A percentile compares a stretch with the other conserved stretches of the same genome.
Conservation (phyloP, 345 rosid genomes). For the Eucalyptus erythrocorys region DNA sequence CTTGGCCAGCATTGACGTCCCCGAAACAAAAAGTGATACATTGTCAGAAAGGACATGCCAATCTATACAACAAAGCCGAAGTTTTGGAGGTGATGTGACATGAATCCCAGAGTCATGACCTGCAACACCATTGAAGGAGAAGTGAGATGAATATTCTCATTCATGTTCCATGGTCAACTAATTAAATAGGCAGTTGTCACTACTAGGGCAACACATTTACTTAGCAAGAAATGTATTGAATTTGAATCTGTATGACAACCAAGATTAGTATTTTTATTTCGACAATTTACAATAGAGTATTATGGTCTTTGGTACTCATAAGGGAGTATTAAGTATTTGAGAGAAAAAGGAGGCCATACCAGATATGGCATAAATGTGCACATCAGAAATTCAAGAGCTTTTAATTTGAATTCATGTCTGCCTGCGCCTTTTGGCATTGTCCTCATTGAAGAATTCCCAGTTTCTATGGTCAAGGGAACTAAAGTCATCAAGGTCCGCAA, state of each 20-base stretch:
- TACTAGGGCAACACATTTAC: background rate
- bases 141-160: background rate
- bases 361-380: background rate
- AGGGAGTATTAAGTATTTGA: background rate
- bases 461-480: constrained; percentile 59
- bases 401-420: constrained; percentile 18
- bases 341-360: background rate
- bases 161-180: background rate
- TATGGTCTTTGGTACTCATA: background rate
- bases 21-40: background rate
- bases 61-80: background rate
- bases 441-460: constrained; percentile 68
- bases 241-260: background rate
- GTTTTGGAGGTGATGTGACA: background rate
- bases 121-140: background rate
- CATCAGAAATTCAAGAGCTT: background rate
- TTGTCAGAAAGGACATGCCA: background rate
- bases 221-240: background rate
- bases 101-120: background rate
- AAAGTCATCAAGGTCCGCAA: constrained; percentile 75
- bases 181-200: background rate
- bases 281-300: background rate
- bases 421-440: constrained; percentile 59
- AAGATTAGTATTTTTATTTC: background rate
- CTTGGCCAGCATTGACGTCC: background rate